A percentile compares a stretch with the other conserved stretches of the same genome.
Conservation (phyloP, 2,329 filamentous ascomycete genomes). For the Ramichloridium luteum region DNA sequence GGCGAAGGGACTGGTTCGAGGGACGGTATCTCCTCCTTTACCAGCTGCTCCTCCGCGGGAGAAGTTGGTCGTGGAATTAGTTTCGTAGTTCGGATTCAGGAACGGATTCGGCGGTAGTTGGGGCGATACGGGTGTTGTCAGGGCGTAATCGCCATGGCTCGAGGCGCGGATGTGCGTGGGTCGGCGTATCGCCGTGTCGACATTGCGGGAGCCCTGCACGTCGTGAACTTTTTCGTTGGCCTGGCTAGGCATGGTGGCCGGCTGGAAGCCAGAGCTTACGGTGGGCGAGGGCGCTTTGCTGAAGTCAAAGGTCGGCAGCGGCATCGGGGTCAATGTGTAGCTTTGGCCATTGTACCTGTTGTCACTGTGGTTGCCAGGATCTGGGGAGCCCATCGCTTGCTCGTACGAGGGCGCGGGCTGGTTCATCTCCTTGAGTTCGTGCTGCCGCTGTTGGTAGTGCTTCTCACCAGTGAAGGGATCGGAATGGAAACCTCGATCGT, state of each 20-base stretch:
- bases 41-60: too few species aligned
- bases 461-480: not conserved
- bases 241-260: constrained; percentile 6
- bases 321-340: constrained; percentile 34
- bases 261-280: constrained; percentile 19
- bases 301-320: constrained; percentile 31
- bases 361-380: constrained; percentile 29
- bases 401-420: constrained; percentile 27
- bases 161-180: constrained; percentile 33
- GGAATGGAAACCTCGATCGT: too few species aligned
- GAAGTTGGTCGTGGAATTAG: too few species aligned
- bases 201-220: constrained; percentile 31
- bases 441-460: constrained; percentile 12
- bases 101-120: constrained; percentile 18
- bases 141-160: constrained; percentile 33
- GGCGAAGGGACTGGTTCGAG: constrained; percentile 33
- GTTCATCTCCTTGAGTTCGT: constrained; percentile 6
- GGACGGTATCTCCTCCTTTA: too few species aligned
- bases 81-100: too few species aligned
- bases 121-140: constrained; percentile 31
- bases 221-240: constrained; percentile 31
- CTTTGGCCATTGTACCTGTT: constrained; percentile 33
- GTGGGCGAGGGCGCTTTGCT: constrained; percentile 19
- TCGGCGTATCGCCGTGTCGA: constrained; percentile 30
- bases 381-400: constrained; percentile 19